Evolutionary conservation across 2,329 filamentous ascomycete species (phyloP).

Genomic region (Clonostachys chloroleuca): DNA sequence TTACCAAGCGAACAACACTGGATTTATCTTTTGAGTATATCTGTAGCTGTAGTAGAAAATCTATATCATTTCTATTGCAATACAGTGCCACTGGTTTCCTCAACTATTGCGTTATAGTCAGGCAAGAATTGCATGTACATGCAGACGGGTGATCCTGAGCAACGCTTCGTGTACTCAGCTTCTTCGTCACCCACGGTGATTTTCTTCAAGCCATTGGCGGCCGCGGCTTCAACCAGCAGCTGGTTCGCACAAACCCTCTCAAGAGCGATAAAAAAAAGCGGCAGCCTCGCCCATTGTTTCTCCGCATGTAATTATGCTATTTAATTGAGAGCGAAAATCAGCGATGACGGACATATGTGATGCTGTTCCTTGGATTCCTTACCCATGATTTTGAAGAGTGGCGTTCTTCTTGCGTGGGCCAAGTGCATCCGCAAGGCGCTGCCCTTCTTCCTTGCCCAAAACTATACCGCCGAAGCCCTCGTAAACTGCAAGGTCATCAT

Average conservation of each 20-base stretch:
- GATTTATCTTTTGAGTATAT: no score
- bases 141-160: not conserved
- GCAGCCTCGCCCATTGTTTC: slow-evolving; percentile 63
- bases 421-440: slow-evolving; percentile 50
- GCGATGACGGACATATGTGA: not conserved
- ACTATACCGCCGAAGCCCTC: no score
- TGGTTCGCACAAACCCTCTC: slow-evolving; percentile 24
- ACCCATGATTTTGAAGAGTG: slow-evolving; percentile 57
- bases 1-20: no score
- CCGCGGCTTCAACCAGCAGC: slow-evolving; percentile 19
- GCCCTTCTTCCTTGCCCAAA: no score
- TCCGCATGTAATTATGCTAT: slow-evolving; percentile 54
- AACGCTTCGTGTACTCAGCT: slow-evolving; percentile 14
- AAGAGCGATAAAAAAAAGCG: slow-evolving; percentile 49
- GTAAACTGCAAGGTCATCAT: no score
- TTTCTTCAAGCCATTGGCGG: not conserved
- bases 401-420: slow-evolving; percentile 45
- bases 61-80: not conserved
- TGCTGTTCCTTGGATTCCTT: not conserved
- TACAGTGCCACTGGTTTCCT: not conserved
- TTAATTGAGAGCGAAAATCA: slow-evolving; percentile 18
- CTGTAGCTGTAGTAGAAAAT: no score
- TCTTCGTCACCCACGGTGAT: slow-evolving; percentile 26
- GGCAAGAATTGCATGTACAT: not conserved
- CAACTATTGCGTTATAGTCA: not conserved